These are phyloP conservation scores for Mycena rebaudengoi DNA, from an alignment of 768 basidiomycete species.

Conservation along the genomic window DNA sequence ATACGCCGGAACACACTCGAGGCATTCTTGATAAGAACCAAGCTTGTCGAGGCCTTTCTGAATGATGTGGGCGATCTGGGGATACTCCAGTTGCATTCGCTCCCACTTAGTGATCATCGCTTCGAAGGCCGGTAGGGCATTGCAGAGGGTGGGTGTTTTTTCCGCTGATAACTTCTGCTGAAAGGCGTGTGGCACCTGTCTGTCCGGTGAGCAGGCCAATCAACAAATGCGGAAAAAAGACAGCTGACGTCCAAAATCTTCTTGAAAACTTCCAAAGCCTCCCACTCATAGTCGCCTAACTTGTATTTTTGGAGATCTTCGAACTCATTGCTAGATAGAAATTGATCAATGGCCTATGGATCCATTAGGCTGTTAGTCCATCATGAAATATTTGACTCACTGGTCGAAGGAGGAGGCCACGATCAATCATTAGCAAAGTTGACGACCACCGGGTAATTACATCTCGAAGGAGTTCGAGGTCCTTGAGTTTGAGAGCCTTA, in stretches of 20 bases:
- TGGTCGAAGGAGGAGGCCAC: constrained; percentile 30
- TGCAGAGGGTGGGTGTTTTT: too few relatives aligned
- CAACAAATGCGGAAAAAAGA: too few relatives aligned
- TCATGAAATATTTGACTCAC: constrained; percentile 23
- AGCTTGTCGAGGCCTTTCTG: too few relatives aligned
- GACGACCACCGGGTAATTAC: constrained; percentile 42
- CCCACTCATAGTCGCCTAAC: constrained; percentile 33
- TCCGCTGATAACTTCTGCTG: too few relatives aligned
- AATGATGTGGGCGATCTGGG: too few relatives aligned
- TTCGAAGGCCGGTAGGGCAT: too few relatives aligned
- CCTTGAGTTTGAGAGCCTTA: constrained; percentile 4
- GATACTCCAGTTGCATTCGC: too few relatives aligned
- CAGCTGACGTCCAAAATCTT: constrained; percentile 37
- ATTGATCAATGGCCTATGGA: constrained; percentile 33
- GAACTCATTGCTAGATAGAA: constrained; percentile 29
- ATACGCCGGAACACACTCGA: too few relatives aligned
- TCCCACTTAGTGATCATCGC: too few relatives aligned
- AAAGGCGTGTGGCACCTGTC: too few relatives aligned
- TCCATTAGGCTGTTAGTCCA: not conserved
- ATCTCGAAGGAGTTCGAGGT: constrained; percentile 38
- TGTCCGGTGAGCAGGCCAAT: too few relatives aligned
- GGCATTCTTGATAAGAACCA: too few relatives aligned
- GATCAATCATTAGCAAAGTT: constrained; percentile 38
- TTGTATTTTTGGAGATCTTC: constrained; percentile 32
- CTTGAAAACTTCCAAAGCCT: constrained; percentile 27